Percentiles rank a stretch among this genome's conserved stretches.
These are phyloP conservation scores for Tulasnella sp. DNA, from an alignment of 768 basidiomycete species.

Conservation along the genomic window DNA sequence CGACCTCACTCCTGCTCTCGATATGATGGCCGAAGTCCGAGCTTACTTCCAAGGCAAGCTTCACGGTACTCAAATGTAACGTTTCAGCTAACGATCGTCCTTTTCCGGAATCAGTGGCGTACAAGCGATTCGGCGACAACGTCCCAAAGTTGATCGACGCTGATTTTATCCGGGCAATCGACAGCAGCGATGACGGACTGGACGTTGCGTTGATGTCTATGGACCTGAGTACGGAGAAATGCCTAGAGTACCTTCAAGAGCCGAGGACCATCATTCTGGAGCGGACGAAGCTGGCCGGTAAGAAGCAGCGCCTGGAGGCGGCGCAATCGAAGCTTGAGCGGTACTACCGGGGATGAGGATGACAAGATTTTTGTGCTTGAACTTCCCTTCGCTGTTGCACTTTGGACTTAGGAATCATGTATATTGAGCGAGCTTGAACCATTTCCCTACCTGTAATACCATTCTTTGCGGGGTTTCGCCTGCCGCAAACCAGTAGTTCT, in stretches of 20 bases:
- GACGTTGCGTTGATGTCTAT: constrained; percentile 52
- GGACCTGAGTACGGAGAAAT: constrained; percentile 46
- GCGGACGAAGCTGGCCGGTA: constrained; percentile 45
- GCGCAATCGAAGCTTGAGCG: constrained; percentile 11
- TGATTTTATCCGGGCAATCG: constrained; percentile 53
- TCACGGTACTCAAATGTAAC: too few relatives aligned
- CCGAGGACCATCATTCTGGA: constrained; percentile 44
- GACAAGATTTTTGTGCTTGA: background rate
- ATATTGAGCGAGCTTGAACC: too few relatives aligned
- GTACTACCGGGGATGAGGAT: background rate
- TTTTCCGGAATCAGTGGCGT: constrained; percentile 48
- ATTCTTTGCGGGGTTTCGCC: too few relatives aligned
- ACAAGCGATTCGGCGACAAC: constrained; percentile 57
- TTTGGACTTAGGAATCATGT: background rate
- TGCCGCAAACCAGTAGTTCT: too few relatives aligned
- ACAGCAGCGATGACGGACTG: constrained; percentile 44
- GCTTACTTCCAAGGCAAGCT: constrained; percentile 31
- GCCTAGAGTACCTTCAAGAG: constrained; percentile 53
- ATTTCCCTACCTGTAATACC: too few relatives aligned
- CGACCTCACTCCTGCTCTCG: constrained; percentile 16
- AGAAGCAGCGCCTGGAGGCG: constrained; percentile 19
- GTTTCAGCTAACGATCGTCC: background rate
- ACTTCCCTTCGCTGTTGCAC: background rate
- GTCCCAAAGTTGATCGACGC: constrained; percentile 56
- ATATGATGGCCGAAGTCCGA: constrained; percentile 31